A percentile compares a stretch with the other conserved stretches of the same genome.
Evolutionary conservation across 1,284 basidiomycete genomes (phyloP).

Genomic region (Papiliotrema nemorosa): DNA sequence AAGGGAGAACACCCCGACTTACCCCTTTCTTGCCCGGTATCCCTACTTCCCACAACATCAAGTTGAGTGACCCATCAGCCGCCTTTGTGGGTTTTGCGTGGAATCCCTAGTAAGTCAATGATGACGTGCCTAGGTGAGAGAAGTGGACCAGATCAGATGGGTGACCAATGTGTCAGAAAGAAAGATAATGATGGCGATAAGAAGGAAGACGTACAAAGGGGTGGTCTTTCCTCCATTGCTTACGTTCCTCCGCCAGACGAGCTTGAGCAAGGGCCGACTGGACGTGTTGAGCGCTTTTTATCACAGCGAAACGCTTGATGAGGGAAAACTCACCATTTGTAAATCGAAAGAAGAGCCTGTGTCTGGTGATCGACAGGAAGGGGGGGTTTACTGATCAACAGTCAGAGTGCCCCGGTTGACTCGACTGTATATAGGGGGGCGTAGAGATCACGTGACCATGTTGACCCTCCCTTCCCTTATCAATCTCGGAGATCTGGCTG

Average conservation of each 20-base stretch:
- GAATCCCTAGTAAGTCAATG: constrained; percentile 67
- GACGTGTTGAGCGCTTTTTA: no score
- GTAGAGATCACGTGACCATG: no score
- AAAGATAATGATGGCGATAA: background rate
- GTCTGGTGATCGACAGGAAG: background rate
- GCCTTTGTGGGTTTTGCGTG: constrained; percentile 88
- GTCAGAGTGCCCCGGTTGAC: background rate
- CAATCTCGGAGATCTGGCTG: no score
- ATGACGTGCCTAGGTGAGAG: background rate
- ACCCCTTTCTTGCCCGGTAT: constrained; percentile 82
- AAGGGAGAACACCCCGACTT: constrained; percentile 50
- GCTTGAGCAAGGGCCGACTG: constrained; percentile 40
- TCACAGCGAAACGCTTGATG: background rate
- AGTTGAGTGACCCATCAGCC: constrained; percentile 87
- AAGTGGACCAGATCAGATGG: background rate
- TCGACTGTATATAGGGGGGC: background rate
- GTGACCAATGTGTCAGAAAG: background rate
- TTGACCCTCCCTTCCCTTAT: no score
- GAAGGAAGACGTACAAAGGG: constrained; percentile 75
- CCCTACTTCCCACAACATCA: constrained; percentile 98
- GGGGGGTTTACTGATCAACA: background rate
- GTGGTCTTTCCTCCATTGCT: constrained; percentile 99
- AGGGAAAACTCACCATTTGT: constrained; percentile 1
- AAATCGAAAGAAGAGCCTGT: background rate
- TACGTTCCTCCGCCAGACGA: constrained; percentile 77